These are phyloP conservation scores for Huntiella moniliformis DNA, from an alignment of 2,329 filamentous ascomycete genomes.

Conservation along the genomic window DNA sequence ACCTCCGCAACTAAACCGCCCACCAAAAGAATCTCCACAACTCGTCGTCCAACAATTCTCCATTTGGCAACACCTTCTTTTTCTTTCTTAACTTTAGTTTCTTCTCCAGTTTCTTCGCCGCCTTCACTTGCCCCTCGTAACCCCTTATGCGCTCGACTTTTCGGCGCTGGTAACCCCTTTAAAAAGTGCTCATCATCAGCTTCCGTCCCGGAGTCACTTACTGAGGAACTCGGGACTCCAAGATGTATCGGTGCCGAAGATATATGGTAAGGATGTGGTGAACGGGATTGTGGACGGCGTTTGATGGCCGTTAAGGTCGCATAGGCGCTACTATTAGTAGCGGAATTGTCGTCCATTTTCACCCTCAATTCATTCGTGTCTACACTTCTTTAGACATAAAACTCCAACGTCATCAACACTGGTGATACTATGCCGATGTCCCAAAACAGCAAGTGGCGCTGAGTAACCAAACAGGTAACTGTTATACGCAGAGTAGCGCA, in stretches of 20 bases:
- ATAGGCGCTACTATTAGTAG: background rate
- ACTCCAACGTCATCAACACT: background rate
- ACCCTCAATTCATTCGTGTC: background rate
- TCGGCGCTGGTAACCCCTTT: conserved; percentile 67
- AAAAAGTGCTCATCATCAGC: conserved; percentile 86
- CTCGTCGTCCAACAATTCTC: conserved; percentile 33
- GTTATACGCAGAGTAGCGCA: too few relatives aligned
- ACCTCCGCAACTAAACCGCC: conserved; percentile 30
- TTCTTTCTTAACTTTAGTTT: background rate
- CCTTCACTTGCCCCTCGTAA: conserved; percentile 40
- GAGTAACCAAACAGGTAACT: too few relatives aligned
- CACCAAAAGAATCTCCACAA: conserved; percentile 33
- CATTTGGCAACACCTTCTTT: background rate
- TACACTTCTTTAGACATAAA: background rate
- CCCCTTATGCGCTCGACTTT: conserved; percentile 56
- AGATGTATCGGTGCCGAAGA: conserved; percentile 26
- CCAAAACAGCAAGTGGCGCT: too few relatives aligned
- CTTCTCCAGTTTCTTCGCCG: conserved; percentile 3
- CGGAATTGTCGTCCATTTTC: background rate
- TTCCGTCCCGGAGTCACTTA: conserved; percentile 80
- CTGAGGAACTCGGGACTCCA: conserved; percentile 1
- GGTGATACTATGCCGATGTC: background rate
- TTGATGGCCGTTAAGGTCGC: background rate
- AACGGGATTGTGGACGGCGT: conserved; percentile 33
- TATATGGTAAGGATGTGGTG: conserved; percentile 46